These are phyloP conservation scores for Phytophthora idaei DNA, from an alignment of 352 stramenopile species.

Conservation along the genomic window DNA sequence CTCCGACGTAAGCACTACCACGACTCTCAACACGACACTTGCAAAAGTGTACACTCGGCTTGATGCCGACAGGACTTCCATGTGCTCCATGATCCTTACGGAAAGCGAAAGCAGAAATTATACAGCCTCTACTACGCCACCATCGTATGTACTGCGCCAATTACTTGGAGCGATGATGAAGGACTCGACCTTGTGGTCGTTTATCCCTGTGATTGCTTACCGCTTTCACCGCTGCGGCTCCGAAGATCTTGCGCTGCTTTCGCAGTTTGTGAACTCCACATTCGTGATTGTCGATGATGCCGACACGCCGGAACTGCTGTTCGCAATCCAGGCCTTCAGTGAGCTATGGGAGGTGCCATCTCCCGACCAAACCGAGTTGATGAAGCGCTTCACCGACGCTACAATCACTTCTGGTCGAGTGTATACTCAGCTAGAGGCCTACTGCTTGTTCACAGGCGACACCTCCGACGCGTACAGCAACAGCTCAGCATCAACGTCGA, in stretches of 20 bases:
- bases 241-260: constrained; percentile 52
- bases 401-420: constrained; percentile 50
- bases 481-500: constrained; percentile 7
- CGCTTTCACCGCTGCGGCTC: constrained; percentile 58
- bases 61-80: constrained; percentile 37
- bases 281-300: constrained; percentile 14
- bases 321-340: constrained; percentile 70
- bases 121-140: constrained; percentile 23
- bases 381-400: constrained; percentile 50
- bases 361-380: constrained; percentile 47
- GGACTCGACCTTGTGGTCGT: constrained; percentile 46
- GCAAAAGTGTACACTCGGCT: constrained; percentile 43
- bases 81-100: constrained; percentile 34
- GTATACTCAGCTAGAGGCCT: constrained; percentile 55
- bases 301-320: constrained; percentile 46
- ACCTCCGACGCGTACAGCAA: constrained; percentile 40
- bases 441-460: constrained; percentile 68
- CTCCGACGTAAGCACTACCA: constrained; percentile 27
- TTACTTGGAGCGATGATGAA: constrained; percentile 60
- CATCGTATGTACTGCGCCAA: constrained; percentile 51
- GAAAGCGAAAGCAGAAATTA: constrained; percentile 18
- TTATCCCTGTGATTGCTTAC: constrained; percentile 70
- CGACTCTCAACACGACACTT: constrained; percentile 41
- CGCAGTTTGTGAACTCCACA: constrained; percentile 37
- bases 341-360: constrained; percentile 75